Evolutionary conservation across 1,139 yeast species (phyloP).

Genomic region (Blastobotrys indianensis): DNA sequence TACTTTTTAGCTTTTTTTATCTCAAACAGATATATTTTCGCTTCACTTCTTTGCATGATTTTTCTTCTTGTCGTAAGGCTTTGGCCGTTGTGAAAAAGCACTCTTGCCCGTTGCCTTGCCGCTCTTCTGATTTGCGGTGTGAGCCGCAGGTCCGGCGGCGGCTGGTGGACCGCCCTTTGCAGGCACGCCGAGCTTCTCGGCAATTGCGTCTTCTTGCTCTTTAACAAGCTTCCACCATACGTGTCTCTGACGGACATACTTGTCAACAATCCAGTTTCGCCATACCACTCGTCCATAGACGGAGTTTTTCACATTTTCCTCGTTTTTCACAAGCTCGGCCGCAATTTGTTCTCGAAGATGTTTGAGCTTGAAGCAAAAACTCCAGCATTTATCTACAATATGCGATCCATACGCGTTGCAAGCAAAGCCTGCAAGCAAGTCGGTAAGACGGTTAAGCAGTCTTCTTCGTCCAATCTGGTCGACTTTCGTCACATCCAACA

Average conservation of each 20-base stretch:
- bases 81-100: background rate
- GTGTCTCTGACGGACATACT: conserved; percentile 62
- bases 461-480: conserved; percentile 58
- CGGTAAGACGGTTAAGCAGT: conserved; percentile 56
- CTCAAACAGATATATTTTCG: no score
- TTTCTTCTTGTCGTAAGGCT: conserved; percentile 3
- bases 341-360: conserved; percentile 87
- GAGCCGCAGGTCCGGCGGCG: background rate
- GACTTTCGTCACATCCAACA: conserved; percentile 33
- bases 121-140: background rate
- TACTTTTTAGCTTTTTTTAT: background rate
- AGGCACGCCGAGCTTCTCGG: conserved; percentile 9
- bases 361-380: conserved; percentile 67
- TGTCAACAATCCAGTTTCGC: conserved; percentile 90
- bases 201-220: conserved; percentile 50
- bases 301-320: conserved; percentile 72
- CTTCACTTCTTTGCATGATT: background rate
- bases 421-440: conserved; percentile 49
- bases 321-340: conserved; percentile 52
- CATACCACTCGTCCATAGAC: conserved; percentile 86
- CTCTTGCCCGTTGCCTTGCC: no score
- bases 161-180: conserved; percentile 5
- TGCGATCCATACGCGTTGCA: conserved; percentile 92
- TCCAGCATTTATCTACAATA: conserved; percentile 79
- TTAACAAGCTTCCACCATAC: conserved; percentile 79